phyloP scores from a whole-genome alignment of 331 rosid species.

The Quercus tomentella region DNA sequence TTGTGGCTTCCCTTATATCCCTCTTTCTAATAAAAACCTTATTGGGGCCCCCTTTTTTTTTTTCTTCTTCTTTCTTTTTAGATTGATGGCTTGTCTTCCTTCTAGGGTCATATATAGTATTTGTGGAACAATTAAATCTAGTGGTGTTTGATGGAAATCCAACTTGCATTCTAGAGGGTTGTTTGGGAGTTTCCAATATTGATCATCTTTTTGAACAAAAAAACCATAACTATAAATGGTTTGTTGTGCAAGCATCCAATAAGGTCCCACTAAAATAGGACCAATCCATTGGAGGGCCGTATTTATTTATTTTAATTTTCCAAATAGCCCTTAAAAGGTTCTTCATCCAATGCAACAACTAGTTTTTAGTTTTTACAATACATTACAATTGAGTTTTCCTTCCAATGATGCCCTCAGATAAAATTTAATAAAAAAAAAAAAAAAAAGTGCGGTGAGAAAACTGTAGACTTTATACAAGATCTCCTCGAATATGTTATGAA shows the following conservation, averaged over 20 bases:
- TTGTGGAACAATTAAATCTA: neutral
- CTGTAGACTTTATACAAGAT: conserved; percentile 9
- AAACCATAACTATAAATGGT: neutral
- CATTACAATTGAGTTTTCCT: neutral
- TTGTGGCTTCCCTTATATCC: conserved; percentile 16
- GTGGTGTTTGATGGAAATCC: conserved; percentile 1
- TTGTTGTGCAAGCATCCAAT: neutral
- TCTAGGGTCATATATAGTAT: conserved; percentile 10
- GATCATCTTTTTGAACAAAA: neutral
- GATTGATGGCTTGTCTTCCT: conserved; percentile 23
- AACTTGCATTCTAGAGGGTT: neutral
- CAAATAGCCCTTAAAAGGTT: neutral
- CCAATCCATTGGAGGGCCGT: neutral
- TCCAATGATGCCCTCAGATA: neutral
- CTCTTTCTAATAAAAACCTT: conserved; percentile 18
- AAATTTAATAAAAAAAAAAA: neutral
- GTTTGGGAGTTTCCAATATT: conserved; percentile 11
- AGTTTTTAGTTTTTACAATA: neutral
- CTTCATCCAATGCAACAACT: neutral
- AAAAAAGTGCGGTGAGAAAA: neutral
- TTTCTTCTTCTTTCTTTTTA: neutral
- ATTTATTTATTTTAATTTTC: neutral
- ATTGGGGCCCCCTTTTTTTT: conserved; percentile 16
- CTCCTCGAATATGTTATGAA: neutral
- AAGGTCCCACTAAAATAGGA: neutral